A percentile compares a stretch with the other conserved stretches of the same genome.
Conservation (phyloP, 345 rosid genomes). For the Murraya koenigii region DNA sequence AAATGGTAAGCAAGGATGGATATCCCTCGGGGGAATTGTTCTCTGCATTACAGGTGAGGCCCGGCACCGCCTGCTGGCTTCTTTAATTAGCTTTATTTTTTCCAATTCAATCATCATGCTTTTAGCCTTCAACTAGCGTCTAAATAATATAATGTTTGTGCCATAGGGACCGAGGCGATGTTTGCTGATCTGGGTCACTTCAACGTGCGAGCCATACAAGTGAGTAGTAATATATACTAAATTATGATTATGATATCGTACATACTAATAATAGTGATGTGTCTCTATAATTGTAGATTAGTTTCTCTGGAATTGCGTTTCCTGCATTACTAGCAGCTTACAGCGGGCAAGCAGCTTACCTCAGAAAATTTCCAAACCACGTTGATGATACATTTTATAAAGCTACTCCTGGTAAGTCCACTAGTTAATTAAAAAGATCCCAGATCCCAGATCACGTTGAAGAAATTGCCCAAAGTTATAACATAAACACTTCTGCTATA, state of each 20-base stretch:
- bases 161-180: slow-evolving; percentile 58
- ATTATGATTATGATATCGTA: background rate
- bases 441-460: too few relatives aligned
- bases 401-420: background rate
- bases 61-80: too few relatives aligned
- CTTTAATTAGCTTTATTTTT: too few relatives aligned
- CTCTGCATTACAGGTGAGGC: slow-evolving; percentile 61
- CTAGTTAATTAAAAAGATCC: too few relatives aligned
- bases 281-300: slow-evolving; percentile 40
- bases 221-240: slow-evolving; percentile 5
- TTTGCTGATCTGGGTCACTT: slow-evolving; percentile 91
- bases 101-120: too few relatives aligned
- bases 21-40: slow-evolving; percentile 72
- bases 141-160: too few relatives aligned
- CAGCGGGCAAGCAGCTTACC: slow-evolving; percentile 63
- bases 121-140: too few relatives aligned
- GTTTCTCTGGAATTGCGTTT: slow-evolving; percentile 52
- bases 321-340: slow-evolving; percentile 45
- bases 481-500: too few relatives aligned
- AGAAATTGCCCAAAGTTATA: too few relatives aligned
- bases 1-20: slow-evolving; percentile 49
- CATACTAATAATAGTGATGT: too few relatives aligned
- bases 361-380: slow-evolving; percentile 32
- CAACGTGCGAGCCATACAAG: slow-evolving; percentile 66
- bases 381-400: slow-evolving; percentile 48